phyloP scores from a whole-genome alignment of 768 basidiomycete genomes.

The Mycena filopes region DNA sequence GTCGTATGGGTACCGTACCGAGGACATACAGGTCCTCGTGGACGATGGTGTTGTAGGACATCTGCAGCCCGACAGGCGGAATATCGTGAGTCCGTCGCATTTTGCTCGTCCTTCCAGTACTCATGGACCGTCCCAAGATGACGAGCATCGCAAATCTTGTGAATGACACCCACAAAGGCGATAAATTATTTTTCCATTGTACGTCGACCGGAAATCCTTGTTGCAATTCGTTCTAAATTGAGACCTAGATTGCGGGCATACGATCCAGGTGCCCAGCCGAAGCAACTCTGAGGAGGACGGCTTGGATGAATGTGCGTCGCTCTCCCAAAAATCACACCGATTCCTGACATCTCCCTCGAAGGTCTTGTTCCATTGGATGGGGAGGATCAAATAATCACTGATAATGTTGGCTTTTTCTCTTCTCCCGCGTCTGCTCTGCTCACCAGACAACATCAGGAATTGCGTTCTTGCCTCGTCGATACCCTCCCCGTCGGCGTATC shows the following conservation, averaged over 20 bases:
- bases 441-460: constrained; percentile 24
- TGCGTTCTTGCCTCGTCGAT: constrained; percentile 36
- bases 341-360: background rate
- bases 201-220: background rate
- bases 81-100: constrained; percentile 16
- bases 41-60: constrained; percentile 25
- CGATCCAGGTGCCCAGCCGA: constrained; percentile 23
- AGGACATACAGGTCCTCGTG: constrained; percentile 29
- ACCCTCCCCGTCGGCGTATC: constrained; percentile 33
- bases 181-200: constrained; percentile 32
- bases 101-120: background rate
- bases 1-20: constrained; percentile 20
- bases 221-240: background rate
- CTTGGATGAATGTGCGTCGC: constrained; percentile 25
- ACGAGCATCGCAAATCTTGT: constrained; percentile 22
- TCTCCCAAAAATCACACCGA: too few species aligned
- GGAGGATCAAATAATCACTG: constrained; percentile 27
- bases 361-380: constrained; percentile 34
- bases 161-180: constrained; percentile 10
- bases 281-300: constrained; percentile 21
- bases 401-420: constrained; percentile 15
- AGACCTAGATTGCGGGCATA: constrained; percentile 29
- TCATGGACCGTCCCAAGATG: constrained; percentile 4
- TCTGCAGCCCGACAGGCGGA: constrained; percentile 23
- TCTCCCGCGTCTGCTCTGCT: background rate